Percentiles rank a stretch among this genome's conserved stretches.
Evolutionary conservation across 352 stramenopile genomes (phyloP).

Genomic region (Globisporangium emineosum): DNA sequence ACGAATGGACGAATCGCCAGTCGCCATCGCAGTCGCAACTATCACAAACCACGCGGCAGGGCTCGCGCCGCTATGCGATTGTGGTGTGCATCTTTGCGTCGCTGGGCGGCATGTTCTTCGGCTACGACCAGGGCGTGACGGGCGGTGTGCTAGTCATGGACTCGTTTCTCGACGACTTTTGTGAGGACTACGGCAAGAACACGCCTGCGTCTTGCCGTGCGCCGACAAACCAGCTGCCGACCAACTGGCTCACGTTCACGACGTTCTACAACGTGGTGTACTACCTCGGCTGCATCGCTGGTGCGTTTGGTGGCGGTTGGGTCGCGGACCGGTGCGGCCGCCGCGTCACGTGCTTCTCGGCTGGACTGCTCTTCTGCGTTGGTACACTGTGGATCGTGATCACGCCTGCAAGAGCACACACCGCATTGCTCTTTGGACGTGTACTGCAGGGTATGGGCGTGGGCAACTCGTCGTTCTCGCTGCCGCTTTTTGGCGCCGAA

Average conservation of each 20-base stretch:
- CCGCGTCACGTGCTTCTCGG: constrained; percentile 33
- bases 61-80: constrained; percentile 21
- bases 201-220: constrained; percentile 21
- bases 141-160: constrained; percentile 41
- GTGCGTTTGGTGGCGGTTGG: constrained; percentile 27
- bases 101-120: constrained; percentile 46
- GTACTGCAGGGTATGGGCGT: constrained; percentile 39
- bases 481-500: constrained; percentile 43
- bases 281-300: constrained; percentile 39
- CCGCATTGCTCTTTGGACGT: constrained; percentile 25
- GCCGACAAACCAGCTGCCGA: constrained; percentile 18
- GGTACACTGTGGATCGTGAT: constrained; percentile 33
- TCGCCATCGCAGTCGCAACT: background rate
- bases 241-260: constrained; percentile 43
- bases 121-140: constrained; percentile 44
- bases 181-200: constrained; percentile 41
- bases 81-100: constrained; percentile 32
- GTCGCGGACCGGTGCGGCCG: constrained; percentile 36
- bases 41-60: background rate
- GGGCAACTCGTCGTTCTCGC: constrained; percentile 43
- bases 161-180: constrained; percentile 44
- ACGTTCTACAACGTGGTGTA: constrained; percentile 40
- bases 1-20: background rate
- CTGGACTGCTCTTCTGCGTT: constrained; percentile 34
- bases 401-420: constrained; percentile 21